These are phyloP conservation scores for Diaporthe velutina DNA, from an alignment of 2,329 filamentous ascomycete genomes.

Conservation along the genomic window DNA sequence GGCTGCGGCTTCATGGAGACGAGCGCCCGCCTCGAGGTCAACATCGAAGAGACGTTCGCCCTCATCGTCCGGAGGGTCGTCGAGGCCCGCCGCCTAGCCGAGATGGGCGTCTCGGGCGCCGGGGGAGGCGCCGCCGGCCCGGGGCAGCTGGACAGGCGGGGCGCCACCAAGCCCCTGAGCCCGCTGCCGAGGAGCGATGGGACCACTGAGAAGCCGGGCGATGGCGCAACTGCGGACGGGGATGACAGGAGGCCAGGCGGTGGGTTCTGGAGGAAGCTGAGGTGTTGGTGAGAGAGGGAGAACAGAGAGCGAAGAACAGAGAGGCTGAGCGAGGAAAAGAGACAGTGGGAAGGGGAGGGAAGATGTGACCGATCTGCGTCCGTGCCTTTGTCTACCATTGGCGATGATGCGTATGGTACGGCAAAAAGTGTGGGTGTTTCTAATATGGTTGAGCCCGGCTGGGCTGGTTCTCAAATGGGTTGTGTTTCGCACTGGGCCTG, in stretches of 20 bases:
- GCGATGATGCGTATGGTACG: not conserved
- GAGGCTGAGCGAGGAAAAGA: not conserved
- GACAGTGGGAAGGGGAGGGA: not conserved
- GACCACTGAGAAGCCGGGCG: conserved; percentile 55
- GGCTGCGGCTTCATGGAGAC: conserved; percentile 93
- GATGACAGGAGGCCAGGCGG: conserved; percentile 57
- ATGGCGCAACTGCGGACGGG: conserved; percentile 56
- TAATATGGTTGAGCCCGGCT: conserved; percentile 23
- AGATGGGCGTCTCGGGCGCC: conserved; percentile 56
- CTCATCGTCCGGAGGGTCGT: conserved; percentile 73
- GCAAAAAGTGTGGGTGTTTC: conserved; percentile 20
- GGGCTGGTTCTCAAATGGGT: conserved; percentile 29
- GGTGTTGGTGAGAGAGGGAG: conserved; percentile 62
- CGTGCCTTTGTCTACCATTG: not conserved
- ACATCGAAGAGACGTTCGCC: conserved; percentile 91
- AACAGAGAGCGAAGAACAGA: not conserved
- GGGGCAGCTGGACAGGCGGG: conserved; percentile 58
- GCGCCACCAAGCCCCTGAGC: conserved; percentile 70
- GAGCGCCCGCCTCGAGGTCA: conserved; percentile 84
- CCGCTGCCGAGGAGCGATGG: conserved; percentile 59
- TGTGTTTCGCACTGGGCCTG: conserved; percentile 4
- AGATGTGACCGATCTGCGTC: not conserved
- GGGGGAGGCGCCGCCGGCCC: not conserved
- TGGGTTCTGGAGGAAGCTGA: conserved; percentile 68
- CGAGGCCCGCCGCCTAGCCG: conserved; percentile 66